Evolutionary conservation across 257 asterid genomes (phyloP).

Genomic region (Jasminum sambac): DNA sequence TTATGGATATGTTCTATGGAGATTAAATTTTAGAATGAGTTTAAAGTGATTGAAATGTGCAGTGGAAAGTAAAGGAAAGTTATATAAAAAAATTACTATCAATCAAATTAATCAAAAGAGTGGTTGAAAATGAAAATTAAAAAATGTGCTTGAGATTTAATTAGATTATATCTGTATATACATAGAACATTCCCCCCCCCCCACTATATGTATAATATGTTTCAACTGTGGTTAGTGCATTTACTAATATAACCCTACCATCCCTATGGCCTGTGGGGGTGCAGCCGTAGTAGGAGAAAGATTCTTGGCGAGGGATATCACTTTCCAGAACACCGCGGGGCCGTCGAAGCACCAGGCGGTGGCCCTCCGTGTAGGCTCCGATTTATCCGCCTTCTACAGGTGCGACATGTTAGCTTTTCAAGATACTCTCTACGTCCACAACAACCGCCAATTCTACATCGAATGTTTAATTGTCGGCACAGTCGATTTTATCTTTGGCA

Average conservation of each 20-base stretch:
- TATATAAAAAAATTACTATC: too few species aligned
- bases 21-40: too few species aligned
- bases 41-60: too few species aligned
- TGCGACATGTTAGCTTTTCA: conserved; percentile 59
- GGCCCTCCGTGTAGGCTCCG: conserved; percentile 67
- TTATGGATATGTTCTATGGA: too few species aligned
- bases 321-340: conserved; percentile 72
- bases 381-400: conserved; percentile 52
- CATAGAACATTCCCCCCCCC: too few species aligned
- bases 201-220: too few species aligned
- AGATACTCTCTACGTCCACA: conserved; percentile 60
- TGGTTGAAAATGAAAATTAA: too few species aligned
- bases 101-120: too few species aligned
- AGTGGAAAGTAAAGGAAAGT: too few species aligned
- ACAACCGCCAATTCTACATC: conserved; percentile 54
- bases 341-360: conserved; percentile 67
- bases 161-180: too few species aligned
- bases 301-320: conserved; percentile 63
- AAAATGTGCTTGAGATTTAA: too few species aligned
- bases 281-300: conserved; percentile 62
- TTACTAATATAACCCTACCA: neutral
- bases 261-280: neutral
- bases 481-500: conserved; percentile 65
- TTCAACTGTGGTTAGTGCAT: neutral
- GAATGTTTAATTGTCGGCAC: conserved; percentile 54